phyloP scores from a whole-genome alignment of 2,329 filamentous ascomycete genomes.

The Diaporthe aspalathi region DNA sequence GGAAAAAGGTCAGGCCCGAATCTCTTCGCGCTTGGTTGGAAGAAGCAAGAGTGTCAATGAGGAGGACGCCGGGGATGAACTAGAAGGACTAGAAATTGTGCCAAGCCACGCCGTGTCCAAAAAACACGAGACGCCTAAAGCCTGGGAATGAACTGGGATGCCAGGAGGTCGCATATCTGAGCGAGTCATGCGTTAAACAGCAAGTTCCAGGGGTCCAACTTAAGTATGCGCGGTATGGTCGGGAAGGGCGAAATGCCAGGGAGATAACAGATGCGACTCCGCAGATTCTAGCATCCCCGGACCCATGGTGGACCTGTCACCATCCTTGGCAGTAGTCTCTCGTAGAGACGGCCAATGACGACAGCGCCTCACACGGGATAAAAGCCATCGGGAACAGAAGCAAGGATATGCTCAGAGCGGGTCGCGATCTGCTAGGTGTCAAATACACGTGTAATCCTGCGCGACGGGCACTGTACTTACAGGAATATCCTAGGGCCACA shows the following conservation, averaged over 20 bases:
- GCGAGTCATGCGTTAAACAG: slow-evolving; percentile 10
- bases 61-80: slow-evolving; percentile 9
- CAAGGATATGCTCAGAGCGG: slow-evolving; percentile 9
- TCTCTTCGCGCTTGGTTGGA: neutral
- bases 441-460: neutral
- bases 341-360: neutral
- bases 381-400: neutral
- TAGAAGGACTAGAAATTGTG: slow-evolving; percentile 20
- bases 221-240: slow-evolving; percentile 19
- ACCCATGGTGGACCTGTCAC: neutral
- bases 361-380: neutral
- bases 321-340: slow-evolving; percentile 4
- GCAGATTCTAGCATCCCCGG: neutral
- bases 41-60: neutral
- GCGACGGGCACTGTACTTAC: neutral
- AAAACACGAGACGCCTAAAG: slow-evolving; percentile 24
- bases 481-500: slow-evolving; percentile 2
- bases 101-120: slow-evolving; percentile 22
- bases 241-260: slow-evolving; percentile 4
- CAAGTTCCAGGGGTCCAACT: slow-evolving; percentile 13
- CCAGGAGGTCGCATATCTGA: neutral
- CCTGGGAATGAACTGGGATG: slow-evolving; percentile 21
- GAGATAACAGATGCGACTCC: neutral
- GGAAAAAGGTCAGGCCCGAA: neutral
- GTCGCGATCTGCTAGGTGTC: slow-evolving; percentile 11